phyloP scores from a whole-genome alignment of 2,329 filamentous ascomycete species.

The Exophiala phaeomuriformis region DNA sequence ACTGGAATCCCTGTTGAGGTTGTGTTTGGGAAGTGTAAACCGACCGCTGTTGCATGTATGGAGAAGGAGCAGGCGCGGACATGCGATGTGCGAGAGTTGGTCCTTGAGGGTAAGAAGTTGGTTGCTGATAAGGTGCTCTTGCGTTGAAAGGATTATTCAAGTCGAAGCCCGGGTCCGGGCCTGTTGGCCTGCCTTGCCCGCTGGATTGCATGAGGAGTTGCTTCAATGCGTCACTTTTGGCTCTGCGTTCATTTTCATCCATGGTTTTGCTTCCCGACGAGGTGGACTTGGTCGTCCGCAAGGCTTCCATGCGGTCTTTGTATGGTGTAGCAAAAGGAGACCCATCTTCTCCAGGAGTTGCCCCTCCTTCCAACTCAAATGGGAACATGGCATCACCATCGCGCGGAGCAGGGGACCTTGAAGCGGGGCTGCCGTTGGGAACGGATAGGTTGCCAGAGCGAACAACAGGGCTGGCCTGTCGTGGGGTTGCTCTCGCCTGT shows the following conservation, averaged over 20 bases:
- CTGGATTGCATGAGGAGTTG: constrained; percentile 38
- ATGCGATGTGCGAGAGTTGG: constrained; percentile 2
- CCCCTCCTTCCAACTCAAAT: constrained; percentile 60
- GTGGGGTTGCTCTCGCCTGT: constrained; percentile 52
- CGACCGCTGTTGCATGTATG: constrained; percentile 13
- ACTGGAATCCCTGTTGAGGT: constrained; percentile 8
- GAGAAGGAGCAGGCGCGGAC: constrained; percentile 13
- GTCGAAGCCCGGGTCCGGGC: constrained; percentile 28
- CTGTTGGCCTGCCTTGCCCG: constrained; percentile 12
- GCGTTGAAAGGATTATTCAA: constrained; percentile 30
- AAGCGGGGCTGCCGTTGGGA: constrained; percentile 35
- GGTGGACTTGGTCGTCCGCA: constrained; percentile 34
- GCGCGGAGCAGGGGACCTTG: constrained; percentile 41
- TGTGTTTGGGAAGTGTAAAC: constrained; percentile 4
- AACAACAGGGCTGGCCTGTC: constrained; percentile 39
- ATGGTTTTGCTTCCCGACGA: constrained; percentile 28
- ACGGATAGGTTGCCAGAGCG: constrained; percentile 47
- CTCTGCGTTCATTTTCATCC: constrained; percentile 36
- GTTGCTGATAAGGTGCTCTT: constrained; percentile 17
- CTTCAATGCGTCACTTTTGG: constrained; percentile 42
- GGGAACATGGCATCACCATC: constrained; percentile 54
- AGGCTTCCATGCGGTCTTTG: constrained; percentile 40
- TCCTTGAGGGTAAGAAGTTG: constrained; percentile 2
- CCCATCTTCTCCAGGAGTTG: constrained; percentile 41
- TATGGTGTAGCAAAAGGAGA: constrained; percentile 60